These are phyloP conservation scores for Tetrastigma voinierianum DNA, from an alignment of 164 flowering plant species.

Conservation along the genomic window DNA sequence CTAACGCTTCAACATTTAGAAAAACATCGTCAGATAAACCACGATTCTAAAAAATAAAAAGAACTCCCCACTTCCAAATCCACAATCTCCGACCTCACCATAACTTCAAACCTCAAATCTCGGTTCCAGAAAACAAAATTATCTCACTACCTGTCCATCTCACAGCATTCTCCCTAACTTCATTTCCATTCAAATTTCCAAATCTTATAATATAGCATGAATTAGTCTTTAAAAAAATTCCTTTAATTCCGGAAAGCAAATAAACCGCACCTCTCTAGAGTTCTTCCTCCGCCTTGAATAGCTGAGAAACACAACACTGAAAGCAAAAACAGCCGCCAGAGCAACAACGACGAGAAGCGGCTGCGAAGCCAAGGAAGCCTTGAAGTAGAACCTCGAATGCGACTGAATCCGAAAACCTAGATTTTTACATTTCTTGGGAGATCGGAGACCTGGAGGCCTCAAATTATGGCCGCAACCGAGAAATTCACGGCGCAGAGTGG, in stretches of 20 bases:
- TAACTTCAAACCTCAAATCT: too few relatives aligned
- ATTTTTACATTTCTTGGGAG: constrained; percentile 23
- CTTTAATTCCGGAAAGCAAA: not conserved
- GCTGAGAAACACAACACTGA: constrained; percentile 30
- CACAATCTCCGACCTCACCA: too few relatives aligned
- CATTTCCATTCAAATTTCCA: too few relatives aligned
- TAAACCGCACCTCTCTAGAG: constrained; percentile 17
- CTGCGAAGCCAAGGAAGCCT: constrained; percentile 41
- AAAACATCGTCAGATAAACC: too few relatives aligned
- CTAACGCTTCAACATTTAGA: too few relatives aligned
- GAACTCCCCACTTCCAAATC: too few relatives aligned
- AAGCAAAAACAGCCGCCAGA: constrained; percentile 45
- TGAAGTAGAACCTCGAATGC: constrained; percentile 20
- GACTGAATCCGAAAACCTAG: constrained; percentile 21
- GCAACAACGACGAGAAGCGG: constrained; percentile 39
- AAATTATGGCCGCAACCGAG: constrained; percentile 31
- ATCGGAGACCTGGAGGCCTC: constrained; percentile 32
- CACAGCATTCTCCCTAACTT: too few relatives aligned
- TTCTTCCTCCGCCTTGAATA: constrained; percentile 20
- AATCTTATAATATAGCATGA: too few relatives aligned
- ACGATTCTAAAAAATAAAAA: too few relatives aligned
- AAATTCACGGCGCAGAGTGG: constrained; percentile 30
- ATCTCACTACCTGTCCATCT: too few relatives aligned
- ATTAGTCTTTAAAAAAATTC: too few relatives aligned
- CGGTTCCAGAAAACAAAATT: too few relatives aligned